Base-by-base conservation (phyloP, 768 basidiomycete genomes). In the Macrolepiota fuliginosa region DNA sequence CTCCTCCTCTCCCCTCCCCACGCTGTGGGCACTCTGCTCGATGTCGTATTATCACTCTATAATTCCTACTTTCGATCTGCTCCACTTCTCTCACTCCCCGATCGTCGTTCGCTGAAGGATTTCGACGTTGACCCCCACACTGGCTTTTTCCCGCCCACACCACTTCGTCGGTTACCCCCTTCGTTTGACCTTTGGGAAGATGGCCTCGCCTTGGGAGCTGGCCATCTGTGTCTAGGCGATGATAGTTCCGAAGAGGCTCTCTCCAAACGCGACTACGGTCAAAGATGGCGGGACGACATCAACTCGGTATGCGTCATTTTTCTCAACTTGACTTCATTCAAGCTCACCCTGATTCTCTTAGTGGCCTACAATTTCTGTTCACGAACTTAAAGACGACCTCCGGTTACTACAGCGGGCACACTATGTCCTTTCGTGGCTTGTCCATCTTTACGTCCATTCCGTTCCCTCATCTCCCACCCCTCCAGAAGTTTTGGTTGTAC, bases 381-480 rank as follows among this genome's bases (percentile, higher is more conserved):
- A 78, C 32, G 66, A 70, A 12, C 78, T 96, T 32, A 73, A 79
- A 25, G 66, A 69, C 45, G 83, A 91, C 65, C 72, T 85, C 32
- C 85, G 87, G 32, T 73, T 80, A 53, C 80, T 92, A 15, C 89
- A 94, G 64, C 86, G 95, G 51, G 94, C 94, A 1, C 94, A 98
- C 76, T 80, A 90, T 70, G 91, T 97, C 52, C 82, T 98, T 37
- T 85, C 95, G 6, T 97, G 91, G 82, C 83, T 98, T 50, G 80
- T 91, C 49, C 91, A 94, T 76, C 92, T 93, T 72, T 99, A 94
- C 74, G 87, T 88, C 25, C 96, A 98, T 74, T 92, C 92, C 1
- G 81, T 84, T 40, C 87, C 88, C 7, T 73, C 75, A 4, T 66
- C 74, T 17, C 68, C 75, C 36, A 71, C 74, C 54, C 58, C 66